Percentiles rank a stretch among this genome's conserved stretches.
phyloP scores from a whole-genome alignment of 768 basidiomycete species.

The Hygrophorus russula region DNA sequence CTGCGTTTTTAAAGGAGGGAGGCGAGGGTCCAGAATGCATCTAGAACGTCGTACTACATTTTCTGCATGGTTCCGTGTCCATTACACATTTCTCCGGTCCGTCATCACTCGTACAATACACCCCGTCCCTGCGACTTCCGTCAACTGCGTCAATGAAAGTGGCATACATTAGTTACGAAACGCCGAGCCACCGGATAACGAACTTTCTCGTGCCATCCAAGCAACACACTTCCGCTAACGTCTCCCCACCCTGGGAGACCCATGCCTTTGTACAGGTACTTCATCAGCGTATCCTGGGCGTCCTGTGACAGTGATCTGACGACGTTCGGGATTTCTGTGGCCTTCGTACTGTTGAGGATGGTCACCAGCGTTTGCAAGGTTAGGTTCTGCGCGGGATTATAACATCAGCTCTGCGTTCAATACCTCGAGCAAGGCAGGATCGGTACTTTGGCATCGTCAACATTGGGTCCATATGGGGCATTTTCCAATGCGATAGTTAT shows the following conservation, averaged over 20 bases:
- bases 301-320: conserved; percentile 65
- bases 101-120: conserved; percentile 85
- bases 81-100: conserved; percentile 40
- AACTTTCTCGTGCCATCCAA: conserved; percentile 98
- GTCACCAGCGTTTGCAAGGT: conserved; percentile 74
- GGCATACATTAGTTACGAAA: neutral
- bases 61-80: neutral
- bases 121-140: conserved; percentile 87
- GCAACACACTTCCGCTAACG: conserved; percentile 44
- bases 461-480: conserved; percentile 80
- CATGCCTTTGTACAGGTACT: conserved; percentile 98
- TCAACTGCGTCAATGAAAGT: conserved; percentile 62
- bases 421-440: neutral
- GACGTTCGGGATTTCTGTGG: conserved; percentile 71
- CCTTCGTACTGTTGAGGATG: conserved; percentile 89
- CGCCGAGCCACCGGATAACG: conserved; percentile 11
- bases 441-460: conserved; percentile 85
- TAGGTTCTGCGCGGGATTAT: conserved; percentile 39
- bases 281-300: conserved; percentile 88
- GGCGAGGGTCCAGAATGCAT: too few species aligned
- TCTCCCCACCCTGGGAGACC: conserved; percentile 51
- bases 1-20: too few species aligned
- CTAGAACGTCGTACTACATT: neutral
- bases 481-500: conserved; percentile 60
- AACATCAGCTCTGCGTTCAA: neutral